Percentiles rank a stretch among this genome's conserved stretches.
These are phyloP conservation scores for Pezicula neosporulosa DNA, from an alignment of 2,329 filamentous ascomycete genomes.

Conservation along the genomic window DNA sequence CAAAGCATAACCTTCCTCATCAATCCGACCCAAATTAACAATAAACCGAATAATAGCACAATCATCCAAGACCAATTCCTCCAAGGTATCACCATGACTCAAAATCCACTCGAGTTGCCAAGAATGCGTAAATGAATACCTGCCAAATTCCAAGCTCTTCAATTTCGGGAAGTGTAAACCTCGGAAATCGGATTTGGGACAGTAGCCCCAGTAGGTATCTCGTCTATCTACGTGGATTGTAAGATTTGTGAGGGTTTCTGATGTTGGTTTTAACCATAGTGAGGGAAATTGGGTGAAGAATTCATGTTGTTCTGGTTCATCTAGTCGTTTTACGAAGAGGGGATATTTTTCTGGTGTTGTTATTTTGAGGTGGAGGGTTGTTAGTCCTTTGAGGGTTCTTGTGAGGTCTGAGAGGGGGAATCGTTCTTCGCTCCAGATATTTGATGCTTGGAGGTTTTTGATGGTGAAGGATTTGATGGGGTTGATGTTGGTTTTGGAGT, in stretches of 20 bases:
- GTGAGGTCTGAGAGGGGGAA: neutral
- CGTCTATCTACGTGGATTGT: no score
- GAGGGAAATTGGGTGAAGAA: neutral
- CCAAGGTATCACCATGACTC: no score
- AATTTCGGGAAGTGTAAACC: no score
- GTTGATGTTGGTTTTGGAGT: no score
- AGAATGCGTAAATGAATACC: no score
- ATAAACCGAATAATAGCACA: neutral
- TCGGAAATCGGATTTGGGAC: no score
- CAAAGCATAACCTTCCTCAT: no score
- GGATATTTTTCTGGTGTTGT: neutral
- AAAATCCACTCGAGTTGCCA: no score
- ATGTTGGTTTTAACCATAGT: no score
- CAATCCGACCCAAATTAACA: neutral
- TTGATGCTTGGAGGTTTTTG: slow-evolving; percentile 5
- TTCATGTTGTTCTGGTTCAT: neutral
- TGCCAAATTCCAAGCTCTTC: no score
- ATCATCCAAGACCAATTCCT: no score
- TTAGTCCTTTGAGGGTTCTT: neutral
- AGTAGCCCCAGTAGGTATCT: no score
- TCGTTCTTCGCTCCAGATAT: neutral
- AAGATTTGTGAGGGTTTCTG: neutral
- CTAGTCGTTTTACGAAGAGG: neutral
- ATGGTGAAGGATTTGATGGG: neutral
- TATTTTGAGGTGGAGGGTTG: slow-evolving; percentile 2